A percentile compares a stretch with the other conserved stretches of the same genome.
These are phyloP conservation scores for Ascochyta rabiei DNA, from an alignment of 2,329 filamentous ascomycete genomes.

Conservation along the genomic window DNA sequence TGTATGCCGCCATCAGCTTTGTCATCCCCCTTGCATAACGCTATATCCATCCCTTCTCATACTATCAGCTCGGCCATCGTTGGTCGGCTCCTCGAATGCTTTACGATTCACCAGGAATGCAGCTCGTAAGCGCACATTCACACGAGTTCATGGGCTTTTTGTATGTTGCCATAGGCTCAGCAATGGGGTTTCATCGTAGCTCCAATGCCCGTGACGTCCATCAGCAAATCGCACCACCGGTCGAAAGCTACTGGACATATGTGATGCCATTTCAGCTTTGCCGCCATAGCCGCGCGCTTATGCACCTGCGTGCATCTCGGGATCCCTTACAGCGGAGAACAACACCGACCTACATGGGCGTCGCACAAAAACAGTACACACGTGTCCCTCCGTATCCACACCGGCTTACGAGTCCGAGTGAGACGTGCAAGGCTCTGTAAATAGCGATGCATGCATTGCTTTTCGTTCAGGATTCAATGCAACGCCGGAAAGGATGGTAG, in stretches of 20 bases:
- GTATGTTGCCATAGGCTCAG: neutral
- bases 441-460: neutral
- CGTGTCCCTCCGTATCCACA: neutral
- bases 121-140: neutral
- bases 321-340: neutral
- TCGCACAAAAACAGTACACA: neutral
- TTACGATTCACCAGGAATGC: neutral
- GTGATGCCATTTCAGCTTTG: neutral
- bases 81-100: neutral
- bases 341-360: neutral
- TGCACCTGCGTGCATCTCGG: neutral
- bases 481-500: neutral
- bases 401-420: neutral
- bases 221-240: neutral
- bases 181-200: neutral
- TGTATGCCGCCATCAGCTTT: neutral
- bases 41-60: neutral
- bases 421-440: neutral
- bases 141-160: neutral
- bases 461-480: neutral
- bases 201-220: neutral
- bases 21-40: neutral
- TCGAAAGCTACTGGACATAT: neutral
- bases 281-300: slow-evolving; percentile 6
- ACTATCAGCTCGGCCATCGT: neutral